Base-by-base conservation (phyloP, 768 basidiomycete species). In the Chiua virens region DNA sequence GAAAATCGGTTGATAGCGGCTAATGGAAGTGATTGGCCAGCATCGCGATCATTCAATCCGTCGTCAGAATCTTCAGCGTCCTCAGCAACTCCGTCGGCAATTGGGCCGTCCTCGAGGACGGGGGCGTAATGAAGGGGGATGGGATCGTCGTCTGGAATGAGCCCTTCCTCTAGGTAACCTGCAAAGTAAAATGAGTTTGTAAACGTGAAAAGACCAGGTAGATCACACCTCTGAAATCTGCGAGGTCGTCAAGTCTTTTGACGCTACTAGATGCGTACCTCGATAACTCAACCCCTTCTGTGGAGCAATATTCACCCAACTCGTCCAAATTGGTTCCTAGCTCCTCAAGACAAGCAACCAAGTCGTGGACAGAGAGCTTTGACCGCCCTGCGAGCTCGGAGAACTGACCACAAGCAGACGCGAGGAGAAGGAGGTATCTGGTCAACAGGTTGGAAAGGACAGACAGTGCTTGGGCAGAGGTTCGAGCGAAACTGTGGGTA, bases 361-460 rank as follows among this genome's bases (percentile, higher is more conserved):
- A 81, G 67, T 93, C 91, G 47, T 75, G 71, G 0, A 78, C 70
- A 15, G 79, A 79, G 18, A 89, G 64, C 21, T 70, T 71, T 3
- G 77, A 75, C 42, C 91, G 71, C n/a, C 87, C 89, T 1, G 88
- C 79, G 60, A 89, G 87, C 51, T 86, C 79, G 1, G 89, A 84
- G 61, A 87, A 88, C 61, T 80, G 82, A 20, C 84, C 84, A 61
- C 83, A 85, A 8, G 87, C 82, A 1, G 79, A 73, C 1, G 86
- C 72, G 18, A 91, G 73, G 22, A 91, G 74, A 10, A 78, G 58
- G 50, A 92, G 73, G 67, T 92, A 92, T 49, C 87, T 83, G 34
- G 86, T 77, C 56, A 92, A 79, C 55, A 92, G 74, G 69, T 87
- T 89, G 13, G 87, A 86, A 42, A 92, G 76, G 17, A 86, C 79